These are phyloP conservation scores for Trichoderma arundinaceum DNA, from an alignment of 2,329 filamentous ascomycete species.

Conservation along the genomic window DNA sequence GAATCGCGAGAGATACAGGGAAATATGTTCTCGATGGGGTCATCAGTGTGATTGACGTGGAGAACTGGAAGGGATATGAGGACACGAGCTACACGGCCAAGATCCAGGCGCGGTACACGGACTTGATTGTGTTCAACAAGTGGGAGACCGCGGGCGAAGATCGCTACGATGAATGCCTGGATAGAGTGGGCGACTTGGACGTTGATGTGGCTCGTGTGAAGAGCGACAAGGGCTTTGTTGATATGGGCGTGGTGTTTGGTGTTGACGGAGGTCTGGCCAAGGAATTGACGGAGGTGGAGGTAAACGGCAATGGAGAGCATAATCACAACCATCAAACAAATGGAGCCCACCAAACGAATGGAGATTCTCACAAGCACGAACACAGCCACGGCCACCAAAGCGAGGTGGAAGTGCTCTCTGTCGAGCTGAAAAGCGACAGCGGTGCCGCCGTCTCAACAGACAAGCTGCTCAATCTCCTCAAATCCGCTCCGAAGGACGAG, in stretches of 20 bases:
- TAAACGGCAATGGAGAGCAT: slow-evolving; percentile 36
- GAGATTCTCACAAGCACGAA: slow-evolving; percentile 42
- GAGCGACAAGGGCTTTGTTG: slow-evolving; percentile 79
- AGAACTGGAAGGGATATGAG: slow-evolving; percentile 94
- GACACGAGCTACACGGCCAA: slow-evolving; percentile 88
- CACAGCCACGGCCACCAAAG: slow-evolving; percentile 66
- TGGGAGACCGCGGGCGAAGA: slow-evolving; percentile 80
- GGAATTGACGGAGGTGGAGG: slow-evolving; percentile 52
- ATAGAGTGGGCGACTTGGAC: slow-evolving; percentile 80
- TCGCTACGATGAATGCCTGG: slow-evolving; percentile 76
- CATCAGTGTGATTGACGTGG: slow-evolving; percentile 87
- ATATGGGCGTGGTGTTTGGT: slow-evolving; percentile 80
- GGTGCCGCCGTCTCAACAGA: slow-evolving; percentile 58
- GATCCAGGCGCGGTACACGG: slow-evolving; percentile 87
- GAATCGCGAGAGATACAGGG: slow-evolving; percentile 71
- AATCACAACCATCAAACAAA: slow-evolving; percentile 44
- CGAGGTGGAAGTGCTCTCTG: slow-evolving; percentile 89
- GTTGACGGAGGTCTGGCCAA: slow-evolving; percentile 80
- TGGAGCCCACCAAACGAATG: slow-evolving; percentile 40
- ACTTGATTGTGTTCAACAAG: slow-evolving; percentile 91
- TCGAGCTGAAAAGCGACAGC: slow-evolving; percentile 64
- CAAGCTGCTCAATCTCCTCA: slow-evolving; percentile 70
- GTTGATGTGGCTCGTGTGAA: slow-evolving; percentile 83
- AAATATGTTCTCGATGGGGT: slow-evolving; percentile 83
- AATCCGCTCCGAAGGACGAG: slow-evolving; percentile 84